Percentiles rank a stretch among this genome's conserved stretches.
phyloP scores from a whole-genome alignment of 345 rosid species.

The Murraya koenigii region DNA sequence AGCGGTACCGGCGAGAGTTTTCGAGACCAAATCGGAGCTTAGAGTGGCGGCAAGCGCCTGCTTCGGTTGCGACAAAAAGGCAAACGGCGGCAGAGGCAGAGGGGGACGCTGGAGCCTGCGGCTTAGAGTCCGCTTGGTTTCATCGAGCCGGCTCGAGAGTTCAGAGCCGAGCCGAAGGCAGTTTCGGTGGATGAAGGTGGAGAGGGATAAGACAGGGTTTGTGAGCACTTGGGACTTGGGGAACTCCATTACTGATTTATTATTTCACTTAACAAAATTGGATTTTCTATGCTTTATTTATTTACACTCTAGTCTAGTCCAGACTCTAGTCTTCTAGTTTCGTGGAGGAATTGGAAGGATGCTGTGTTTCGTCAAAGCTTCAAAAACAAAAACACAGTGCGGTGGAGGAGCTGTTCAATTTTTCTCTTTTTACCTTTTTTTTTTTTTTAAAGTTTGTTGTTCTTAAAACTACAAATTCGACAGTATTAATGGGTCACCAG shows the following conservation, averaged over 20 bases:
- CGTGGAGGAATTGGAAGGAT: too few species aligned
- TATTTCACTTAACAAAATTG: not conserved
- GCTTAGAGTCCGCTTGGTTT: conserved; percentile 41
- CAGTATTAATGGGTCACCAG: not conserved
- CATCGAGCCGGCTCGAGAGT: conserved; percentile 54
- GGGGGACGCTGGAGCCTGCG: conserved; percentile 4
- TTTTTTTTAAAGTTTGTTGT: too few species aligned
- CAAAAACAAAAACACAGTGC: not conserved
- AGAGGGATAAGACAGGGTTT: conserved; percentile 61
- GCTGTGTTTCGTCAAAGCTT: too few species aligned
- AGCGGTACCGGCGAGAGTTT: conserved; percentile 66
- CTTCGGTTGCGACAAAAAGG: conserved; percentile 63
- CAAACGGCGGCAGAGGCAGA: conserved; percentile 43
- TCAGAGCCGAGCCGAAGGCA: conserved; percentile 58
- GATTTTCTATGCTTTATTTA: not conserved
- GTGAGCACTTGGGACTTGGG: conserved; percentile 34
- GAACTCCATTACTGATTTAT: conserved; percentile 46
- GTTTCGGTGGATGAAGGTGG: conserved; percentile 63
- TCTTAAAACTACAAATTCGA: not conserved
- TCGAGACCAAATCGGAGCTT: conserved; percentile 63
- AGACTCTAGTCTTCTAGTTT: too few species aligned
- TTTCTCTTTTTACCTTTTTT: not conserved
- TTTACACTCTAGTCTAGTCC: too few species aligned
- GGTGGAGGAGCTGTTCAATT: not conserved
- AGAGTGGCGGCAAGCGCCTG: conserved; percentile 31